phyloP scores from a whole-genome alignment of 2,329 filamentous ascomycete species.

The Scedosporium apiospermum region DNA sequence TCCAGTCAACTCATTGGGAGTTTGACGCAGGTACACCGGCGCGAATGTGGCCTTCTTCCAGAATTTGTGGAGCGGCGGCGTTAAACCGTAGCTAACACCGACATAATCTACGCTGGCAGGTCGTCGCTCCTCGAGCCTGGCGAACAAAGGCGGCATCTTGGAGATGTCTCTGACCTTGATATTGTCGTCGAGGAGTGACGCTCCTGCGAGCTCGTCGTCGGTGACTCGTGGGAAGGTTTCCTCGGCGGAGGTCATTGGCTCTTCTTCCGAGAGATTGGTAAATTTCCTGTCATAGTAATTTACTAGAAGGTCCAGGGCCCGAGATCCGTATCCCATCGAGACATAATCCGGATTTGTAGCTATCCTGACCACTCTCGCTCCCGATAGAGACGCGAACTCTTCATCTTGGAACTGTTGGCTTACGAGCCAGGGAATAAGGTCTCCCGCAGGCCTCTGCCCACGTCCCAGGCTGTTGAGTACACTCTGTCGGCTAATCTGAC shows the following conservation, averaged over 20 bases:
- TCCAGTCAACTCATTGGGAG: conserved; percentile 89
- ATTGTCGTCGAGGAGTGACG: conserved; percentile 73
- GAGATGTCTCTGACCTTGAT: conserved; percentile 84
- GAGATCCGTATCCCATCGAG: conserved; percentile 86
- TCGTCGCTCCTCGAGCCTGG: conserved; percentile 73
- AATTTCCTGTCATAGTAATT: conserved; percentile 97
- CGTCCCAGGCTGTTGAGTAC: conserved; percentile 83
- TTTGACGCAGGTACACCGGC: conserved; percentile 90
- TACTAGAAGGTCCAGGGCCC: conserved; percentile 74
- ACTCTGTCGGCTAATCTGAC: conserved; percentile 86
- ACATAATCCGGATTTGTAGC: conserved; percentile 93
- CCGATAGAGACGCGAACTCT: conserved; percentile 87
- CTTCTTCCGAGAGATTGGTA: conserved; percentile 68
- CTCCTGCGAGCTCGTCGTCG: conserved; percentile 68
- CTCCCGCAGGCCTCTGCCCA: conserved; percentile 80
- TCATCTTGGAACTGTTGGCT: conserved; percentile 98
- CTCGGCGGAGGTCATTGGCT: conserved; percentile 37
- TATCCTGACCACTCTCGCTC: conserved; percentile 85
- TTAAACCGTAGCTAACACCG: conserved; percentile 91
- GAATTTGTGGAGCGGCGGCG: conserved; percentile 80
- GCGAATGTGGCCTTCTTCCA: conserved; percentile 85
- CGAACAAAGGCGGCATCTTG: conserved; percentile 87
- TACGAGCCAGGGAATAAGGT: conserved; percentile 94
- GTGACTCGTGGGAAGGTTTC: conserved; percentile 69
- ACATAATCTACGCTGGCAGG: conserved; percentile 81